Evolutionary conservation across 2,329 filamentous ascomycete genomes (phyloP), one percentile per base, ranked within the genome.

Genomic region (Rutstroemia sp.): DNA sequence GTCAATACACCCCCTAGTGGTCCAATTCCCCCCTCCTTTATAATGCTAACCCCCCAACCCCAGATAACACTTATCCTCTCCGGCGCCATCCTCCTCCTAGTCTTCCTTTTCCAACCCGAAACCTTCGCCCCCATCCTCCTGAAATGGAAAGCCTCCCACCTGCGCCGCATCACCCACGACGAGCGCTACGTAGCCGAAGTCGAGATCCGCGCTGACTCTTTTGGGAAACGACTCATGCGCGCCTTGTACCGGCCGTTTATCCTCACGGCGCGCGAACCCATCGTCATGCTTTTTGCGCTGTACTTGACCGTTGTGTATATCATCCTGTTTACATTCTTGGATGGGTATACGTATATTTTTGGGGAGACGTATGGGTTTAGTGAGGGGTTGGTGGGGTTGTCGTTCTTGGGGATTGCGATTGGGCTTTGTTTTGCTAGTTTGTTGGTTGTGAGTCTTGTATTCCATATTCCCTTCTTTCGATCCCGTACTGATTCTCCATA

Each of bases 291-390:
- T 10, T 73, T 89, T 25, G 86, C 84, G 41, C 73, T 89, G 54
- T 89, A 89, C 72, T 86, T 86, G 75, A 79, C 83, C 44, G 89
- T 89, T 71, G 83, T 88, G 70, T 91, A 92, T 66, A 86, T 78
- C 7, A 76, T 92, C 0, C 80, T 95, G 1, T 95, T 94, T 67
- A 83, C 92, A 21, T 92, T 92, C 75, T 77, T 96, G 54, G 92
- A 89, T 0, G 87, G 89, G 1, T 95, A 94, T 65, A 86, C 88
- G 0, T 80, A 92, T 45, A 87, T 95, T 48, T 95, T 94, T 73
- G 76, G 86, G 59, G 75, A 77, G 21, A 77, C 90, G 4, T 86
- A 95, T 70, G 78, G 80, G 61, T 87, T 92, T 74, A 81, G 73
- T 39, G 66, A 78, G 1, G 90, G 91, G 56, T 72, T 88, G 17